Conservation (phyloP, 805 yeast species). For the Hyphopichia homilentoma region DNA sequence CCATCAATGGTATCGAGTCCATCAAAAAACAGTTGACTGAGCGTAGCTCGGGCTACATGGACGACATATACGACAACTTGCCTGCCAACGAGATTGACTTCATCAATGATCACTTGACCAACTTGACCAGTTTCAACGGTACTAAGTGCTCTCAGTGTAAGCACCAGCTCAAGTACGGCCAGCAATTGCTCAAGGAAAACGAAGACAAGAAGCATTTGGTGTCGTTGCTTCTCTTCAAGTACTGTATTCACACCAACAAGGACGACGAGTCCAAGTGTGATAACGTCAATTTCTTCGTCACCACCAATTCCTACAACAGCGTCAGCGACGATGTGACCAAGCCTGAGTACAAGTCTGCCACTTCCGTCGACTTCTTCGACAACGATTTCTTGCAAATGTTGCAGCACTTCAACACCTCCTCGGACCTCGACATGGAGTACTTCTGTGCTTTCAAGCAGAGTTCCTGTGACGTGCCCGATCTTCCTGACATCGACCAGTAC, state of each 20-base stretch:
- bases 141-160: constrained; percentile 34
- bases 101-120: constrained; percentile 21
- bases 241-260: constrained; percentile 28
- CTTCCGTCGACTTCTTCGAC: constrained; percentile 31
- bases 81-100: constrained; percentile 24
- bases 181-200: constrained; percentile 18
- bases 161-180: constrained; percentile 28
- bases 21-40: constrained; percentile 18
- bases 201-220: constrained; percentile 34
- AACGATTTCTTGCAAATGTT: constrained; percentile 38
- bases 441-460: constrained; percentile 50
- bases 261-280: constrained; percentile 28
- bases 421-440: constrained; percentile 38
- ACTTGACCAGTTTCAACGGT: constrained; percentile 28
- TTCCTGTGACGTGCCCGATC: constrained; percentile 49
- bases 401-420: constrained; percentile 31
- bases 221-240: constrained; percentile 31
- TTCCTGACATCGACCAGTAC: constrained; percentile 43
- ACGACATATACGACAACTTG: constrained; percentile 22
- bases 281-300: constrained; percentile 34
- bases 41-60: constrained; percentile 20
- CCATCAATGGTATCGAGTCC: constrained; percentile 23
- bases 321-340: constrained; percentile 16
- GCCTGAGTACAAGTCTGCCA: constrained; percentile 11
- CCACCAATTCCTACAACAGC: constrained; percentile 26